A percentile compares a stretch with the other conserved stretches of the same genome.
These are phyloP conservation scores for Juglanconis juglandina DNA, from an alignment of 2,329 filamentous ascomycete species.

Conservation along the genomic window DNA sequence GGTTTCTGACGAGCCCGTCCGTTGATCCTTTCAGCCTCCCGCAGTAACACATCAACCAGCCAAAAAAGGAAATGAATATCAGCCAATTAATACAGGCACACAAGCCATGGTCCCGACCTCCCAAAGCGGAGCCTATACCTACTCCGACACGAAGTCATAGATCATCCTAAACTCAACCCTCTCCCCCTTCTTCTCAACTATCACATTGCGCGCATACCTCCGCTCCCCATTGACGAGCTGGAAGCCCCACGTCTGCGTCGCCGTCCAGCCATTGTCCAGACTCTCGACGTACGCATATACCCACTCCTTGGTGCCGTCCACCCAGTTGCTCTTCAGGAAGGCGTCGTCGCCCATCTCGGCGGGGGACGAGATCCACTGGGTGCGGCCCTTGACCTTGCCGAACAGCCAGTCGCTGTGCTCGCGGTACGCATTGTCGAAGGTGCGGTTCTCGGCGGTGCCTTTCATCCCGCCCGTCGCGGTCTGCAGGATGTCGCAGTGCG, in stretches of 20 bases:
- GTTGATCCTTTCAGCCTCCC: too few relatives aligned
- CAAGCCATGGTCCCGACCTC: not conserved
- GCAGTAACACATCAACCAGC: not conserved
- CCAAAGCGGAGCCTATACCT: not conserved
- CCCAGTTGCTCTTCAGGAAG: conserved; percentile 56
- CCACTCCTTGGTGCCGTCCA: conserved; percentile 50
- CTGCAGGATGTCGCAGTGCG: conserved; percentile 71
- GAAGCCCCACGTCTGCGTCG: conserved; percentile 60
- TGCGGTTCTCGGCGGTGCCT: conserved; percentile 57
- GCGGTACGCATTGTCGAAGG: conserved; percentile 49
- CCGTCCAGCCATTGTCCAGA: conserved; percentile 51
- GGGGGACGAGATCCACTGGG: conserved; percentile 42
- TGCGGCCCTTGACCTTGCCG: conserved; percentile 63
- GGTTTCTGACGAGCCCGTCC: too few relatives aligned
- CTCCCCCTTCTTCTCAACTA: conserved; percentile 49
- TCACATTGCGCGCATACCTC: conserved; percentile 50
- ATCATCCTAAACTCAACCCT: conserved; percentile 50
- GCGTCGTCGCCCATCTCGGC: conserved; percentile 50
- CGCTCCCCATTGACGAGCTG: conserved; percentile 50
- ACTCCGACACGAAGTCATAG: conserved; percentile 46
- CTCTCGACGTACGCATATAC: conserved; percentile 62
- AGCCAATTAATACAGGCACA: not conserved
- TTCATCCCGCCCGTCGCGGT: conserved; percentile 66
- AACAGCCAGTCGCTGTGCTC: conserved; percentile 78
- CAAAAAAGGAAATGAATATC: too few relatives aligned